Conservation (phyloP, 1,284 basidiomycete species). For the Chondrostereum purpureum region DNA sequence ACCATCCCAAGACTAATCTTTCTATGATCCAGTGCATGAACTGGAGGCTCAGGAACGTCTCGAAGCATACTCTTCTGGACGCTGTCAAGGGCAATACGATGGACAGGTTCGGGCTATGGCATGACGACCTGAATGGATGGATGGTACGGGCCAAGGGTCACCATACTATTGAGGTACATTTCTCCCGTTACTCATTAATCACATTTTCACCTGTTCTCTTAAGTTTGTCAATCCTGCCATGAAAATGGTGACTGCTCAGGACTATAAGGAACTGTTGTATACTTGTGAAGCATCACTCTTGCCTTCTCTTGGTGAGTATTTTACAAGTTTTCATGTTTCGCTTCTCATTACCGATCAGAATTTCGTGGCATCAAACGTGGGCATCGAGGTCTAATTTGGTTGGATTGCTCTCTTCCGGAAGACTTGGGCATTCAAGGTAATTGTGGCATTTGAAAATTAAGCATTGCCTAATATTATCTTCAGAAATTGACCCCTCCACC, state of each 20-base stretch:
- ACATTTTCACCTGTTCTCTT: background rate
- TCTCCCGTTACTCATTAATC: background rate
- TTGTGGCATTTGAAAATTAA: background rate
- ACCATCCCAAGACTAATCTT: too few species aligned
- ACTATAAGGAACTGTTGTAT: background rate
- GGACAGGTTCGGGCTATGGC: slow-evolving; percentile 7
- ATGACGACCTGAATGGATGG: slow-evolving; percentile 4
- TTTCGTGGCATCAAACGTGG: too few species aligned
- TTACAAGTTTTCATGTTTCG: background rate
- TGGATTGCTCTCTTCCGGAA: background rate
- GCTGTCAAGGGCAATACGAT: slow-evolving; percentile 4
- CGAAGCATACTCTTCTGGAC: background rate
- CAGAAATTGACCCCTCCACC: background rate
- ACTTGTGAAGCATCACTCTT: background rate
- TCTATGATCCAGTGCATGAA: slow-evolving; percentile 3
- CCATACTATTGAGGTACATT: slow-evolving; percentile 10
- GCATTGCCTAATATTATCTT: too few species aligned
- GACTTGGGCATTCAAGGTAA: background rate
- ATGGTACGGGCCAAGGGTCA: slow-evolving; percentile 7
- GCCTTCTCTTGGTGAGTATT: background rate
- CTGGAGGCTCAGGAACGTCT: background rate
- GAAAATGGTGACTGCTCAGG: slow-evolving; percentile 4
- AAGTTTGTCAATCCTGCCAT: slow-evolving; percentile 8
- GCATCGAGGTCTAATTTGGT: background rate
- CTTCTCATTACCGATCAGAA: background rate